Conservation (phyloP, 1,139 yeast species). For the Protomyces gravidus region DNA sequence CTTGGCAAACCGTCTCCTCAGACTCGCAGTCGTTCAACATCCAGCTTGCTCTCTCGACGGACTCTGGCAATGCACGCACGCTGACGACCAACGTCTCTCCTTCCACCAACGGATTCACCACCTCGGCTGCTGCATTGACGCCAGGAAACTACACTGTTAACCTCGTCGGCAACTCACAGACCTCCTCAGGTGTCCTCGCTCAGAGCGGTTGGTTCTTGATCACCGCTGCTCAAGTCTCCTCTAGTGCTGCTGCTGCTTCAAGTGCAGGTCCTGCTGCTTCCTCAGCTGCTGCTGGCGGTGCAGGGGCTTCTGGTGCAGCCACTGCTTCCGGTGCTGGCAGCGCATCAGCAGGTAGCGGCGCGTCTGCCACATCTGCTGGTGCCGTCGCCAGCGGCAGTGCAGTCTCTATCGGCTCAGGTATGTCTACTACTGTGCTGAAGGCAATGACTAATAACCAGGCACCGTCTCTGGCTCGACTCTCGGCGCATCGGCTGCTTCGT, state of each 20-base stretch:
- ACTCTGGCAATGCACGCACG: conserved; percentile 27
- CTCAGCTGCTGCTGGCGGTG: conserved; percentile 9
- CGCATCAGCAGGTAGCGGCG: conserved; percentile 4
- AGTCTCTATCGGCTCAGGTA: neutral
- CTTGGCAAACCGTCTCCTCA: conserved; percentile 21
- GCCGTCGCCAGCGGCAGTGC: neutral
- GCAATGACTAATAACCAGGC: neutral
- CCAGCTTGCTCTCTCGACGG: conserved; percentile 25
- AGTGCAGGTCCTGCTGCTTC: neutral
- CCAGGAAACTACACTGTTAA: conserved; percentile 28
- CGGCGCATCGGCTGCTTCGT: conserved; percentile 12
- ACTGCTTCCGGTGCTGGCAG: conserved; percentile 2
- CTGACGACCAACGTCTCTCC: conserved; percentile 22
- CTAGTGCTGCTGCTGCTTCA: conserved; percentile 7
- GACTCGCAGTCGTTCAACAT: conserved; percentile 25
- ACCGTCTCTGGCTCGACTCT: conserved; percentile 2
- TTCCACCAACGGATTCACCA: conserved; percentile 21
- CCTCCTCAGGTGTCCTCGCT: conserved; percentile 24
- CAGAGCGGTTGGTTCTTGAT: conserved; percentile 26
- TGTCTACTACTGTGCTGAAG: neutral
- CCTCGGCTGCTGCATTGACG: conserved; percentile 18
- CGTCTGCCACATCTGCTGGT: conserved; percentile 1
- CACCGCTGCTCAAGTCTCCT: conserved; percentile 16
- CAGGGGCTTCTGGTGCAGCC: neutral
- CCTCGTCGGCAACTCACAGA: conserved; percentile 24